Evolutionary conservation across 139 green algal species (phyloP).

Genomic region (Picochlorum sp.): DNA sequence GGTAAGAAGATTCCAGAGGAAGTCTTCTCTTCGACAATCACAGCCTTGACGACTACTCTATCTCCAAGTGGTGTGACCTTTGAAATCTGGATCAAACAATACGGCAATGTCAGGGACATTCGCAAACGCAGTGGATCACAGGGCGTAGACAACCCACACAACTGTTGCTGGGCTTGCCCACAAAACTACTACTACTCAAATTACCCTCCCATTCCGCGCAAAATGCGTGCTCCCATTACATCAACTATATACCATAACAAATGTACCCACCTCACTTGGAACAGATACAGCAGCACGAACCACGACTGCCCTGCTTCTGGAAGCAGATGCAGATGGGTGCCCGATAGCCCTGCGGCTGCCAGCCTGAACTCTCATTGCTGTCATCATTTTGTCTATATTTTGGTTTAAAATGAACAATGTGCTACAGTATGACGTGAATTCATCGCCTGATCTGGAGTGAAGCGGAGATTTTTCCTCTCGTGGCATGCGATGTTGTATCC

Average conservation of each 20-base stretch:
- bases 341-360: too few relatives aligned
- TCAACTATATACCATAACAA: not conserved
- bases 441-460: too few relatives aligned
- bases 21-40: slow-evolving; percentile 69
- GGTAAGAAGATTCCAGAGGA: slow-evolving; percentile 86
- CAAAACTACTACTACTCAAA: slow-evolving; percentile 1
- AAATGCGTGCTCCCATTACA: too few relatives aligned
- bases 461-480: too few relatives aligned
- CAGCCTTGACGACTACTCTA: slow-evolving; percentile 80
- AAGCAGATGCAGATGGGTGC: too few relatives aligned
- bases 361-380: too few relatives aligned
- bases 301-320: not conserved
- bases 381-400: slow-evolving; percentile 9
- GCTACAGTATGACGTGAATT: not conserved
- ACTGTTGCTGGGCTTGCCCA: not conserved
- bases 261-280: slow-evolving; percentile 8
- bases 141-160: too few relatives aligned
- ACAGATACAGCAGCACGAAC: slow-evolving; percentile 4
- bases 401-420: slow-evolving; percentile 2
- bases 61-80: slow-evolving; percentile 76
- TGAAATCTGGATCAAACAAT: slow-evolving; percentile 43
- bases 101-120: too few relatives aligned
- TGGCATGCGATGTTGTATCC: too few relatives aligned
- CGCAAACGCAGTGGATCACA: too few relatives aligned
- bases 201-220: too few relatives aligned